A percentile compares a stretch with the other conserved stretches of the same genome.
Conservation (phyloP, 108 stramenopile genomes). For the Cyclotella kingstonii region DNA sequence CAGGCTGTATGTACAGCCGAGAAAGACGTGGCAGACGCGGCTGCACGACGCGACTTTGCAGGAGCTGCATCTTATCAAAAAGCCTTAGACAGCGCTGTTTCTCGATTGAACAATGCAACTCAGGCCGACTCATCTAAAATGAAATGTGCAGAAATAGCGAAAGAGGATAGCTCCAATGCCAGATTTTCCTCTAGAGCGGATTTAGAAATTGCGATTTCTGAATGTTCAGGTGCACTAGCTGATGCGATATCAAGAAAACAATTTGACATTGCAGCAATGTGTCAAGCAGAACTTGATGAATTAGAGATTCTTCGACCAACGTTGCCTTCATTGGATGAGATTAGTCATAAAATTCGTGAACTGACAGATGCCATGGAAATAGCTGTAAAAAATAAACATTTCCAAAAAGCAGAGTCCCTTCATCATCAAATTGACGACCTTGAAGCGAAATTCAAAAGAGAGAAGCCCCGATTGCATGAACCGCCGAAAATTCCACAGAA, state of each 20-base stretch:
- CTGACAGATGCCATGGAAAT: conserved; percentile 51
- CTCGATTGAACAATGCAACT: conserved; percentile 48
- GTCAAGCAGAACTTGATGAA: conserved; percentile 64
- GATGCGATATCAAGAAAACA: conserved; percentile 60
- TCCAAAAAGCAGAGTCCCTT: conserved; percentile 54
- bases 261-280: conserved; percentile 54
- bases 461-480: conserved; percentile 36
- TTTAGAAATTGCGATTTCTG: conserved; percentile 62
- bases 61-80: conserved; percentile 63
- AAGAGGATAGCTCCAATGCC: neutral
- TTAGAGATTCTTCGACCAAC: conserved; percentile 55
- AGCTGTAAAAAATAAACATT: conserved; percentile 64
- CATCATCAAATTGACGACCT: conserved; percentile 60
- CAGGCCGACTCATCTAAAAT: conserved; percentile 24
- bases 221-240: conserved; percentile 43
- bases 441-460: conserved; percentile 50
- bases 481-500: neutral
- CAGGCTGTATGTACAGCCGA: conserved; percentile 58
- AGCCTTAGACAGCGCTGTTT: conserved; percentile 57
- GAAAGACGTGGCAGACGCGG: conserved; percentile 59
- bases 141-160: conserved; percentile 17
- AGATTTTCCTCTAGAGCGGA: conserved; percentile 66
- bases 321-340: conserved; percentile 73
- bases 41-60: conserved; percentile 67
- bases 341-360: conserved; percentile 43